Conservation (phyloP, 345 rosid genomes). For the Camelina neglecta region DNA sequence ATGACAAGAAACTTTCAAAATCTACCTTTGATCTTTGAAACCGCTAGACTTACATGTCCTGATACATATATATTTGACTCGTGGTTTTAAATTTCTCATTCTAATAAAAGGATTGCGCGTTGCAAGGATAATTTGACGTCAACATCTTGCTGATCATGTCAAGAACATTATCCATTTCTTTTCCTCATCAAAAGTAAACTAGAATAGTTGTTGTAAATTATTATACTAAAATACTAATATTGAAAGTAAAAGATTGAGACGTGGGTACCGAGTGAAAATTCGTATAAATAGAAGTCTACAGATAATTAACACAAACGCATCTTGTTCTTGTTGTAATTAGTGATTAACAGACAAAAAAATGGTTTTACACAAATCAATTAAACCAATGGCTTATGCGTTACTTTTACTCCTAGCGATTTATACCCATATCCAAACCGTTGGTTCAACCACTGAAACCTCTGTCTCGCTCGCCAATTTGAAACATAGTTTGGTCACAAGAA, state of each 20-base stretch:
- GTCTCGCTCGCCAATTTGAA: constrained; percentile 3
- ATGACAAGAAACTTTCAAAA: not conserved
- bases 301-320: not conserved
- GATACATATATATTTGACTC: not conserved
- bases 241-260: constrained; percentile 10
- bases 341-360: not conserved
- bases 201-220: constrained; percentile 13
- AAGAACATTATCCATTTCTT: not conserved
- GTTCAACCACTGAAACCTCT: constrained; percentile 29
- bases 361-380: constrained; percentile 16
- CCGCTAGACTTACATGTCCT: no score
- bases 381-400: not conserved
- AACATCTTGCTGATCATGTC: not conserved
- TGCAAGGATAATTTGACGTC: constrained; percentile 14
- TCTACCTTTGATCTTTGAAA: not conserved
- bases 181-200: not conserved
- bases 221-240: not conserved
- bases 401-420: constrained; percentile 24
- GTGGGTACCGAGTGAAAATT: not conserved
- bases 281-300: constrained; percentile 7
- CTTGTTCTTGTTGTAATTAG: not conserved
- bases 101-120: not conserved
- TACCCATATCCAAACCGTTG: constrained; percentile 18
- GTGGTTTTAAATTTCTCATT: not conserved
- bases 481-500: not conserved